Percentiles rank a stretch among this genome's conserved stretches.
Evolutionary conservation across 2,329 filamentous ascomycete species (phyloP).

Genomic region (Venturia carpophila): DNA sequence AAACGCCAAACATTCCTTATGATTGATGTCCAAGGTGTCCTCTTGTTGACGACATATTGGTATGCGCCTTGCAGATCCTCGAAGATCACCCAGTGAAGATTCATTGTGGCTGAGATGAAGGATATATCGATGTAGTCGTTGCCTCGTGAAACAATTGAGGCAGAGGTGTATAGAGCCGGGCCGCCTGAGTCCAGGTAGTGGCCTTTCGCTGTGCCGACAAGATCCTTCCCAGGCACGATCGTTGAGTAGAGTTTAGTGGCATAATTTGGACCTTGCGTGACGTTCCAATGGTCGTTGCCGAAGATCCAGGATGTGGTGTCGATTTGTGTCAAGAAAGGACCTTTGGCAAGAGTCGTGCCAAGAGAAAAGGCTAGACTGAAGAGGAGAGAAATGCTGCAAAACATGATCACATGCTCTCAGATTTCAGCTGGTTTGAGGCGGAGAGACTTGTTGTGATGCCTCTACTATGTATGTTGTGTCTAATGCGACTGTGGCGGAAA

Average conservation of each 20-base stretch:
- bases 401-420: not conserved
- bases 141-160: conserved; percentile 38
- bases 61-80: conserved; percentile 45
- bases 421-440: not conserved
- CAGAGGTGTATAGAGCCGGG: conserved; percentile 32
- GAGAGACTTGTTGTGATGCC: not conserved
- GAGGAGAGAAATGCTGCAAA: not conserved
- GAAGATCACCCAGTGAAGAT: conserved; percentile 47
- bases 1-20: conserved; percentile 45
- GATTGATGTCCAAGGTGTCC: conserved; percentile 41
- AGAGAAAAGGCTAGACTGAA: not conserved
- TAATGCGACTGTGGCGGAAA: not conserved
- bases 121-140: conserved; percentile 42
- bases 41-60: conserved; percentile 47
- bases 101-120: conserved; percentile 41
- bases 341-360: not conserved
- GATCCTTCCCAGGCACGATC: conserved; percentile 35
- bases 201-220: conserved; percentile 35
- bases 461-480: not conserved
- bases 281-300: conserved; percentile 38
- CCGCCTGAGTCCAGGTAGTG: conserved; percentile 41
- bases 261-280: conserved; percentile 33
- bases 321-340: conserved; percentile 29
- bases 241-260: conserved; percentile 30
- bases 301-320: conserved; percentile 32